Evolutionary conservation across 805 yeast species (phyloP), one percentile per base, ranked within the genome.

Genomic region (Pichia nakasei): DNA sequence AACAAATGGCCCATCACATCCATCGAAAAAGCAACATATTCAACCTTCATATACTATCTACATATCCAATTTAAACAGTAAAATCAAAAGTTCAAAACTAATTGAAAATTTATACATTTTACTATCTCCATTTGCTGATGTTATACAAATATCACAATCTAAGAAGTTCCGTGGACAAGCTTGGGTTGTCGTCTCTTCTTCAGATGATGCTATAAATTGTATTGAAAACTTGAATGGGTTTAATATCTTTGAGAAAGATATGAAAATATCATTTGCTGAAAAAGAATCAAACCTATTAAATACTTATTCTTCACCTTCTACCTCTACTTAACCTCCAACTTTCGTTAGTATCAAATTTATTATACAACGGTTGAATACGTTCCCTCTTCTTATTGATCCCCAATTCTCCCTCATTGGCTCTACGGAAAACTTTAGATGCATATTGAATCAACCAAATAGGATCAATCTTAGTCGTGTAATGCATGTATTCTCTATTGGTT

Each of bases 401-500:
- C 47, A 68, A 51, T 49, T 63, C 67, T 42, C 66, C 60, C 2
- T 74, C 69, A 53, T 78, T 84, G 1, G 79, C 73, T 17, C 70
- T 72, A 56, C 76, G 76, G 70, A 82, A 91, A 61, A 81, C 87
- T 37, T 75, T 78, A 4, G 89, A 86, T 8, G 89, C 87, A 38
- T 62, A 62, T 60, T 82, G 75, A 38, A 77, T 64, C 27, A 91
- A 66, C 96, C 96, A 85, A 49, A 70, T 71, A 0, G 95, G 85
- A 41, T 87, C 88, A 31, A 93, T 77, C n/a, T 75, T 73, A 17
- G 89, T 83, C 24, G 83, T 80, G 53, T 87, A 87, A 44, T 93
- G 84, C 96, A 91, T 87, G 57, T 85, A 93, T 68, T 91, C 97
- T 56, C 80, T 80, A 15, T 84, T 75, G 0, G 98, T 91, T 51